Evolutionary conservation across 306 rosid species (phyloP), one percentile per base, ranked within the genome.

Genomic region (Prunus padus): DNA sequence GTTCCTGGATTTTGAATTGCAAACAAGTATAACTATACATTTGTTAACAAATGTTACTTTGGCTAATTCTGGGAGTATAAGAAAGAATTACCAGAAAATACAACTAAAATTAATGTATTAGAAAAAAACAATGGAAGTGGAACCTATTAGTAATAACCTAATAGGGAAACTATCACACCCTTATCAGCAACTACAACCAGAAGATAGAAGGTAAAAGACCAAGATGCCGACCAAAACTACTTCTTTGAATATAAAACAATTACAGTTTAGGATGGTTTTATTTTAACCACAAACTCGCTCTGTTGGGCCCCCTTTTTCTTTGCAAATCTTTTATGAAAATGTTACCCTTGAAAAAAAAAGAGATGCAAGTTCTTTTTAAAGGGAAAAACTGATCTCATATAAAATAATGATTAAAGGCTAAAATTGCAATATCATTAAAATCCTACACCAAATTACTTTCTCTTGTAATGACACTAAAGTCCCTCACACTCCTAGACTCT

Each of bases 1-100:
- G 82, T 73, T 90, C 93, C 97, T 90, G 73, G 72, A 42, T 37
- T 70, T 16, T 33, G 59, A 74, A 50, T 72, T 73, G 57, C 25
- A 73, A 69, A 57, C 52, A 80, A 65, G 4, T 60, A 37, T 4
- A 12, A 71, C 59, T 11, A 51, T n/a, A 7, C 31, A 71, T 19
- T 47, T 0, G 31, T 33, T 14, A 69, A 61, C 33, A 31, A 62
- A 51, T 12, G 3, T 18, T 26, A 40, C 37, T 33, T n/a, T 3
- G 68, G 37, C 7, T 19, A 30, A 55, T 13, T 54, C 13, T n/a
- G 22, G 75, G 52, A 71, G 26, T n/a, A 55, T 0, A 71, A 4
- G 22, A 15, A 71, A 4, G 22, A 15, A 13, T 70, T 18, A 66
- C 4, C 20, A 13, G 22, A 66, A 66, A 76, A 66, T n/a, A 72